Percentiles rank a stretch among this genome's conserved stretches.
Evolutionary conservation across 1,139 yeast species (phyloP).

Genomic region (Meyerozyma athensensis): DNA sequence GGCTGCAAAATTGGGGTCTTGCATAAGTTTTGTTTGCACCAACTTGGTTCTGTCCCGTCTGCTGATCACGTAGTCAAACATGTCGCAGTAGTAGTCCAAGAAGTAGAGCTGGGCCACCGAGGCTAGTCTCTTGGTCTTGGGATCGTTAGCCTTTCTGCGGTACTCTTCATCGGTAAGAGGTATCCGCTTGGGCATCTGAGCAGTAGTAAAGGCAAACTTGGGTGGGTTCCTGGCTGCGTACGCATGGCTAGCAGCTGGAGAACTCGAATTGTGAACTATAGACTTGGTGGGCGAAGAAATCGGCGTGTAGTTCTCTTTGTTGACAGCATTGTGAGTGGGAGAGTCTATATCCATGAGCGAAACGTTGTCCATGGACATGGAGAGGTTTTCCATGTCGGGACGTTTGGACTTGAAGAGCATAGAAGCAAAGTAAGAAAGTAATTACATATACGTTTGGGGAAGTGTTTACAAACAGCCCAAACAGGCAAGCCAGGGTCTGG

Average conservation of each 20-base stretch:
- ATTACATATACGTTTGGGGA: neutral
- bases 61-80: conserved; percentile 86
- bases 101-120: conserved; percentile 83
- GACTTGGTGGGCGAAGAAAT: conserved; percentile 40
- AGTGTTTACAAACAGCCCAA: conserved; percentile 4
- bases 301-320: conserved; percentile 47
- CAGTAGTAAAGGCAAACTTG: conserved; percentile 30
- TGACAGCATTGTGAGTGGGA: conserved; percentile 14
- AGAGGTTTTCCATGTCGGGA: conserved; percentile 30
- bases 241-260: conserved; percentile 7
- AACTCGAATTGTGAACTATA: conserved; percentile 27
- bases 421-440: neutral
- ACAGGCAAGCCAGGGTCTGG: neutral
- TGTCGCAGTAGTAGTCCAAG: conserved; percentile 92
- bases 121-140: conserved; percentile 80
- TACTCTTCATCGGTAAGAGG: conserved; percentile 41
- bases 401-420: conserved; percentile 6
- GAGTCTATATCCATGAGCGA: conserved; percentile 44
- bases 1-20: conserved; percentile 34
- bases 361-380: conserved; percentile 44
- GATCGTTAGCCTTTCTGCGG: conserved; percentile 56
- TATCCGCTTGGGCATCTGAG: conserved; percentile 28
- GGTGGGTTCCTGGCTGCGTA: conserved; percentile 5
- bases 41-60: conserved; percentile 74
- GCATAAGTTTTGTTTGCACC: conserved; percentile 54